phyloP scores from a whole-genome alignment of 2,329 filamentous ascomycete species.

The Periconia sp. region DNA sequence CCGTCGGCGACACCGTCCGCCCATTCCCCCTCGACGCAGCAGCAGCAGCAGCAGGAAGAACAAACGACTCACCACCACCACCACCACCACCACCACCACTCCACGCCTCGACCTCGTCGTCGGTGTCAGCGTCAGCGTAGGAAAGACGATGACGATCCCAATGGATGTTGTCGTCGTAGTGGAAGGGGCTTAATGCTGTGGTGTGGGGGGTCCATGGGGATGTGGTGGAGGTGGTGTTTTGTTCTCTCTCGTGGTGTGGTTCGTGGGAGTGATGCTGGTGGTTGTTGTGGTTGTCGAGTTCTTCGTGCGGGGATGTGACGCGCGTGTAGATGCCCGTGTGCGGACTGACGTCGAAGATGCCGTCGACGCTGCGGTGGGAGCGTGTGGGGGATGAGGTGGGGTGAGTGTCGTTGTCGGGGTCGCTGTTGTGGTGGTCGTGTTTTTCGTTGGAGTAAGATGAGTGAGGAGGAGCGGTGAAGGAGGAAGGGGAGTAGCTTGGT shows the following conservation, averaged over 20 bases:
- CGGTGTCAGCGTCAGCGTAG: too few species aligned
- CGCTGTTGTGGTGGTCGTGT: background rate
- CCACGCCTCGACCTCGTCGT: too few species aligned
- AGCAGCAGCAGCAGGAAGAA: too few species aligned
- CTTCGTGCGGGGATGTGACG: background rate
- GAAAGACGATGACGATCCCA: too few species aligned
- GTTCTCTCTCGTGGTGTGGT: background rate
- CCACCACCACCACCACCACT: too few species aligned
- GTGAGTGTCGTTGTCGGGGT: background rate
- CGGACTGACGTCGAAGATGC: constrained; percentile 10
- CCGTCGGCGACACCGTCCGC: too few species aligned
- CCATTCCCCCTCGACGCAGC: too few species aligned
- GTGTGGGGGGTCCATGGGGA: background rate
- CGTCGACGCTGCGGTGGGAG: constrained; percentile 5
- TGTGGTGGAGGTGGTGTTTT: background rate
- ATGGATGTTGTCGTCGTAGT: too few species aligned
- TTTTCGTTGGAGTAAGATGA: background rate
- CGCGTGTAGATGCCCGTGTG: constrained; percentile 5
- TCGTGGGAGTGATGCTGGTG: background rate
- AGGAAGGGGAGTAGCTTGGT: background rate
- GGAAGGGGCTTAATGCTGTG: background rate
- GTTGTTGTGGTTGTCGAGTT: too few species aligned
- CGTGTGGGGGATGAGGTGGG: background rate
- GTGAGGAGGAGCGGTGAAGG: background rate
- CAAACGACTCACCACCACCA: too few species aligned